A percentile compares a stretch with the other conserved stretches of the same genome.
phyloP scores from a whole-genome alignment of 148 eudicot genomes.

The Limonium bicolor region DNA sequence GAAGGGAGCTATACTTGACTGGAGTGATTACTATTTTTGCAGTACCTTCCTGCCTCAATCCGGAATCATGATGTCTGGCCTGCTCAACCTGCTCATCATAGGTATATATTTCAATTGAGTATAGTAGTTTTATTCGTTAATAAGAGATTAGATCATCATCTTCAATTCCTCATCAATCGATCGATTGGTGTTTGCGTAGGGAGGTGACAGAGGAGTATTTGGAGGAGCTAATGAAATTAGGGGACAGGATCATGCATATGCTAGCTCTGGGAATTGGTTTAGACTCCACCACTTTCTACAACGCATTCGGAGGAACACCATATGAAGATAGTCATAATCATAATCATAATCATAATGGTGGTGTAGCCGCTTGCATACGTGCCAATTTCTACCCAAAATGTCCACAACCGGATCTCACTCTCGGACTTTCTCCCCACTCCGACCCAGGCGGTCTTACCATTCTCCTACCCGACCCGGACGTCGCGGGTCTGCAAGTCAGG shows the following conservation, averaged over 20 bases:
- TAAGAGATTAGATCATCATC: background rate
- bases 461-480: conserved; percentile 57
- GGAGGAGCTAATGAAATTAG: conserved; percentile 34
- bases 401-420: conserved; percentile 83
- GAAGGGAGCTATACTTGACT: conserved; percentile 85
- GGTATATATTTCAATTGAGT: conserved; percentile 40
- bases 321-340: too few relatives aligned
- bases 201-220: conserved; percentile 58
- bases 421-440: conserved; percentile 77
- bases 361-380: conserved; percentile 60
- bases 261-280: conserved; percentile 57
- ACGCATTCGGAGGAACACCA: conserved; percentile 79
- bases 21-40: conserved; percentile 90
- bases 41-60: conserved; percentile 41
- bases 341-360: too few relatives aligned
- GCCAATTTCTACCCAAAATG: conserved; percentile 77
- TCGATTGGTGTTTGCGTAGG: conserved; percentile 14
- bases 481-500: conserved; percentile 76
- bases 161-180: background rate
- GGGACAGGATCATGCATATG: conserved; percentile 47
- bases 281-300: conserved; percentile 35
- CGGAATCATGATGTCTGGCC: conserved; percentile 79
- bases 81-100: conserved; percentile 33
- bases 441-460: conserved; percentile 93
- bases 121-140: background rate